Base-by-base conservation (phyloP, 2,329 filamentous ascomycete species). In the Pseudogymnoascus sp. region DNA sequence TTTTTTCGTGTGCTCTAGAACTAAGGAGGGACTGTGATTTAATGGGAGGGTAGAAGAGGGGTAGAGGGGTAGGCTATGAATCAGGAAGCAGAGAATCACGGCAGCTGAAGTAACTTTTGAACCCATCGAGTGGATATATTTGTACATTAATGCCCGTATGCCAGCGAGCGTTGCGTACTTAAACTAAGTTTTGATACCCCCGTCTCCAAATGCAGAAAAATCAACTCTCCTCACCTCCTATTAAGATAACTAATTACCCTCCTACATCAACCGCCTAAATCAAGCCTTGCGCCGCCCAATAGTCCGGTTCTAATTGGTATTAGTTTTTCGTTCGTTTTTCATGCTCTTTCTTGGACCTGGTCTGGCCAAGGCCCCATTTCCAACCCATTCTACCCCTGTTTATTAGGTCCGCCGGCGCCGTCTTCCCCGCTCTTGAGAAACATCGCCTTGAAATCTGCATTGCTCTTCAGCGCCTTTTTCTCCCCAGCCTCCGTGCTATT, bases 381-480 rank as follows among this genome's bases (percentile, higher is more conserved):
- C 24, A 31, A 53, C 6, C 47, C 14, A 19, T 47, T 50, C 26
- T 53, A 53, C 47, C 47, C 47, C 47, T 53, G n/a, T 53, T 53
- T 31, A 53, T 53, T 53, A 53, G 26, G 26, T 53, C 47, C 26
- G 11, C 21, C 42, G 44, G 2, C 13, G 42, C 42, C 44, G 26
- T 14, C 24, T 24, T 53, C 47, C 6, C 47, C 47, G 47, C 47
- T 53, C 26, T 31, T 53, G 26, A 53, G 47, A 66, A 73, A 72
- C 70, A 73, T 70, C 29, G 81, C 80, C 72, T 81, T 84, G 68
- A 85, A 85, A 69, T 85, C 82, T 1, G 81, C 80, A 71, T 85
- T 85, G 68, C 77, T 83, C 75, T 82, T 84, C 16, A 73, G 68
- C 59, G 74, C 68, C 21, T 67, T 61, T 10, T 70, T 69, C 35